Evolutionary conservation across 192 early-diverging fungal genomes (phyloP).

Genomic region (Dimargaris cristalligena): DNA sequence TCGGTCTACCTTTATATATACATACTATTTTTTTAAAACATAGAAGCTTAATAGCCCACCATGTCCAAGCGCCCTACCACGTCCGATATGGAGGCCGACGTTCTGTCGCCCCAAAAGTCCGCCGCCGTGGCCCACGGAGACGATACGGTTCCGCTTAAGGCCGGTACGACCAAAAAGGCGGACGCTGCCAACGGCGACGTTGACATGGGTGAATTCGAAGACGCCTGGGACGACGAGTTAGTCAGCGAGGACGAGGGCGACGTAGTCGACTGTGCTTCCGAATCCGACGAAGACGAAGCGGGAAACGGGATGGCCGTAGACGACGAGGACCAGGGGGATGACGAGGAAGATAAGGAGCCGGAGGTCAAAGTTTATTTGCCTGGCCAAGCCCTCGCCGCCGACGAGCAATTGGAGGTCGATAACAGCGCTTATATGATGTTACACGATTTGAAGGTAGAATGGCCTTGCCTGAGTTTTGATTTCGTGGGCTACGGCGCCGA

Average conservation of each 20-base stretch:
- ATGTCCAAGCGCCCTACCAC: background rate
- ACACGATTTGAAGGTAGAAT: slow-evolving; percentile 77
- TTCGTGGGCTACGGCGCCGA: too few species aligned
- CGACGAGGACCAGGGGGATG: slow-evolving; percentile 34
- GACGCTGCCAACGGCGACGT: slow-evolving; percentile 24
- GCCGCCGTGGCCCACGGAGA: background rate
- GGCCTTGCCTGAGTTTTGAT: slow-evolving; percentile 96
- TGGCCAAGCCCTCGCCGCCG: slow-evolving; percentile 68
- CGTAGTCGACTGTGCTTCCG: slow-evolving; percentile 29
- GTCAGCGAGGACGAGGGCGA: slow-evolving; percentile 55
- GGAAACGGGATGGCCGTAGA: slow-evolving; percentile 21
- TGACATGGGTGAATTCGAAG: slow-evolving; percentile 83
- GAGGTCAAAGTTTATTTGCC: slow-evolving; percentile 70
- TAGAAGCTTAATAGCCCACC: too few species aligned
- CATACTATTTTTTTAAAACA: too few species aligned
- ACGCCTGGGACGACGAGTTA: slow-evolving; percentile 78
- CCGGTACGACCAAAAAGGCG: slow-evolving; percentile 4
- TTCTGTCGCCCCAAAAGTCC: slow-evolving; percentile 1
- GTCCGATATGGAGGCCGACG: background rate
- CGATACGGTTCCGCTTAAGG: background rate
- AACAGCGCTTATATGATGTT: slow-evolving; percentile 93
- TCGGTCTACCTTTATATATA: too few species aligned
- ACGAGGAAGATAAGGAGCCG: slow-evolving; percentile 35
- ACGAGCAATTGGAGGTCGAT: slow-evolving; percentile 86
- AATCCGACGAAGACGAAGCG: slow-evolving; percentile 20